phyloP scores from a whole-genome alignment of 2,329 filamentous ascomycete species.

The Penicillium sp. region DNA sequence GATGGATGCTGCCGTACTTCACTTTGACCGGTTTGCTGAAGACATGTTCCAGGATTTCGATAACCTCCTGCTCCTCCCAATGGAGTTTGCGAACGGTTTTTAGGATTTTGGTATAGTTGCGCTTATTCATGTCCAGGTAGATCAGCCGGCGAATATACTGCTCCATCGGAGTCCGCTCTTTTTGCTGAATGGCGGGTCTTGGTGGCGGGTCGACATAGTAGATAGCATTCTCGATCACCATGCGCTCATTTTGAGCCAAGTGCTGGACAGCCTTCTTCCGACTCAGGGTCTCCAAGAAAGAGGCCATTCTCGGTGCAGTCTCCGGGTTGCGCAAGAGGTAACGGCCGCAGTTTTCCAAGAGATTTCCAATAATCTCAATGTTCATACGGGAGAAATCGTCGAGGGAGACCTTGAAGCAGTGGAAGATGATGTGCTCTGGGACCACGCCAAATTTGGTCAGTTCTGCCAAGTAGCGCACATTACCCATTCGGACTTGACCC shows the following conservation, averaged over 20 bases:
- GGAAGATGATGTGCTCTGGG: slow-evolving; percentile 97
- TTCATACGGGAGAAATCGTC: slow-evolving; percentile 99
- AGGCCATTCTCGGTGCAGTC: slow-evolving; percentile 87
- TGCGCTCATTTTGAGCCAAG: slow-evolving; percentile 90
- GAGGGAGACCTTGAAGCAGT: slow-evolving; percentile 94
- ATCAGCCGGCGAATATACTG: slow-evolving; percentile 89
- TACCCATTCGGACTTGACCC: slow-evolving; percentile 86
- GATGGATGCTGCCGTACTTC: slow-evolving; percentile 94
- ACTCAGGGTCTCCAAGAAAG: slow-evolving; percentile 90
- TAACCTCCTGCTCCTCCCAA: slow-evolving; percentile 92
- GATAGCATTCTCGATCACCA: slow-evolving; percentile 96
- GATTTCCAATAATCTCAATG: slow-evolving; percentile 95
- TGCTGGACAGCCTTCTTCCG: slow-evolving; percentile 96
- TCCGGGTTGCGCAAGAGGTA: slow-evolving; percentile 91
- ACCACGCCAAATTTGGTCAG: slow-evolving; percentile 97
- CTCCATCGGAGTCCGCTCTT: slow-evolving; percentile 90
- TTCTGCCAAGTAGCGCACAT: slow-evolving; percentile 96
- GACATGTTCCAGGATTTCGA: slow-evolving; percentile 77
- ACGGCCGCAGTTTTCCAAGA: slow-evolving; percentile 93
- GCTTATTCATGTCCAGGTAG: slow-evolving; percentile 90
- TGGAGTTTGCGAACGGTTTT: slow-evolving; percentile 94
- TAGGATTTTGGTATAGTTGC: slow-evolving; percentile 87
- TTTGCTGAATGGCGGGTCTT: slow-evolving; percentile 90
- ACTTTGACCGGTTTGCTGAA: slow-evolving; percentile 97
- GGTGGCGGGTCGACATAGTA: slow-evolving; percentile 98